Evolutionary conservation across 495 filamentous ascomycete genomes (phyloP).

Genomic region (Hypomontagnella submonticulosa): DNA sequence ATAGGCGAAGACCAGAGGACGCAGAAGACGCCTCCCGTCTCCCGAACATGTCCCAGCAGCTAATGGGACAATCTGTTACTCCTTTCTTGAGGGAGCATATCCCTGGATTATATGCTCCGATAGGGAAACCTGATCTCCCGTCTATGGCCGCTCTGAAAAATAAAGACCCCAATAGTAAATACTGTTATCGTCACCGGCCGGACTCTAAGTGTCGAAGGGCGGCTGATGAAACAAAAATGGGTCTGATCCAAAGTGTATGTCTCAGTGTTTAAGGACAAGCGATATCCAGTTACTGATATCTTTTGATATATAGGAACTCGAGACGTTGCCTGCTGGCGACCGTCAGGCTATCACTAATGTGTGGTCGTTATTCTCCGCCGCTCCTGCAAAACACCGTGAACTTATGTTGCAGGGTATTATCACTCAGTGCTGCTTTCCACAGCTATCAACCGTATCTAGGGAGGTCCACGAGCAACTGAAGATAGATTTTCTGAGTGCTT

Average conservation of each 20-base stretch:
- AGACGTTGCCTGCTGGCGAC: slow-evolving; percentile 80
- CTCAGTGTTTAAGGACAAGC: not conserved
- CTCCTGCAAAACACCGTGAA: slow-evolving; percentile 90
- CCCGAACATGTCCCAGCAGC: slow-evolving; percentile 59
- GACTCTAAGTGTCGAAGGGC: slow-evolving; percentile 93
- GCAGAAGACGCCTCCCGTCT: slow-evolving; percentile 49
- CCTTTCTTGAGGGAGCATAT: slow-evolving; percentile 90
- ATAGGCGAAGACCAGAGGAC: slow-evolving; percentile 55
- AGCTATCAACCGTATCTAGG: slow-evolving; percentile 89
- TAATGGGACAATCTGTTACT: slow-evolving; percentile 69
- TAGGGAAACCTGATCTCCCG: slow-evolving; percentile 59
- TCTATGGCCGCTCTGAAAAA: slow-evolving; percentile 52
- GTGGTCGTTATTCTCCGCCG: slow-evolving; percentile 97
- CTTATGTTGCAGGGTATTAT: slow-evolving; percentile 96
- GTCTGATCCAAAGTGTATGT: slow-evolving; percentile 84
- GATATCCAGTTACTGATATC: slow-evolving; percentile 4
- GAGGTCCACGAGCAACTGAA: slow-evolving; percentile 89
- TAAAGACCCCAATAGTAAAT: slow-evolving; percentile 81
- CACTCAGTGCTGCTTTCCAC: slow-evolving; percentile 95
- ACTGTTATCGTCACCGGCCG: slow-evolving; percentile 94
- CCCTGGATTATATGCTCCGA: slow-evolving; percentile 80
- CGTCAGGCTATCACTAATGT: slow-evolving; percentile 95
- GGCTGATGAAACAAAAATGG: slow-evolving; percentile 95
- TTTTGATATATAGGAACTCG: slow-evolving; percentile 70
- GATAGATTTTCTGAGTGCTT: slow-evolving; percentile 90